Evolutionary conservation across 2,329 filamentous ascomycete species (phyloP).

Genomic region (Fusarium mundagurra): DNA sequence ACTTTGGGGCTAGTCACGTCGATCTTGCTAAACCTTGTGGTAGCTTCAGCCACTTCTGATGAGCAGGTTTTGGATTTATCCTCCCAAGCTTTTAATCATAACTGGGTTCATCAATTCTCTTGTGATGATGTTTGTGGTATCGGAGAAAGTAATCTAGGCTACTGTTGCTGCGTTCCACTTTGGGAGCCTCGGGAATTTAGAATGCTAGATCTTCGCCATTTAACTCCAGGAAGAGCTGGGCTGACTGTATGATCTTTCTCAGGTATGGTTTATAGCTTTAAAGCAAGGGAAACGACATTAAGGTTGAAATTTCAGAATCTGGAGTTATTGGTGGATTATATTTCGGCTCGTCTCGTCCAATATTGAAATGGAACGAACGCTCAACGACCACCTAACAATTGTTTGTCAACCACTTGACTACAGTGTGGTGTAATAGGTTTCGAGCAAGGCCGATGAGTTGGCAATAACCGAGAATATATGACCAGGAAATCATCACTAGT

Average conservation of each 20-base stretch:
- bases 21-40: slow-evolving; percentile 27
- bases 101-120: neutral
- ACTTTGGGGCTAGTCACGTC: slow-evolving; percentile 22
- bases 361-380: neutral
- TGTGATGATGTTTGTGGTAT: neutral
- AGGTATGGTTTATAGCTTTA: neutral
- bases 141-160: neutral
- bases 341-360: neutral
- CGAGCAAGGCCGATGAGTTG: neutral
- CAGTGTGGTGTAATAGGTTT: neutral
- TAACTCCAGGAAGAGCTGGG: slow-evolving; percentile 3
- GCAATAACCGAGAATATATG: neutral
- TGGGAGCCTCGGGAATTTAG: neutral
- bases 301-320: neutral
- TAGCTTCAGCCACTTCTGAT: slow-evolving; percentile 18
- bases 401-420: too few species aligned
- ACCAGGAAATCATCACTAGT: neutral
- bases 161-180: slow-evolving; percentile 4
- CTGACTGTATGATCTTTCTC: neutral
- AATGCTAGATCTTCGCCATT: slow-evolving; percentile 14
- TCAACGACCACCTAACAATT: too few species aligned
- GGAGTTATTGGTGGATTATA: neutral
- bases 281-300: neutral
- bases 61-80: slow-evolving; percentile 13
- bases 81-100: slow-evolving; percentile 11